Percentiles rank a stretch among this genome's conserved stretches.
Evolutionary conservation across 1,284 basidiomycete species (phyloP).

Genomic region (Trichosporon asahii): DNA sequence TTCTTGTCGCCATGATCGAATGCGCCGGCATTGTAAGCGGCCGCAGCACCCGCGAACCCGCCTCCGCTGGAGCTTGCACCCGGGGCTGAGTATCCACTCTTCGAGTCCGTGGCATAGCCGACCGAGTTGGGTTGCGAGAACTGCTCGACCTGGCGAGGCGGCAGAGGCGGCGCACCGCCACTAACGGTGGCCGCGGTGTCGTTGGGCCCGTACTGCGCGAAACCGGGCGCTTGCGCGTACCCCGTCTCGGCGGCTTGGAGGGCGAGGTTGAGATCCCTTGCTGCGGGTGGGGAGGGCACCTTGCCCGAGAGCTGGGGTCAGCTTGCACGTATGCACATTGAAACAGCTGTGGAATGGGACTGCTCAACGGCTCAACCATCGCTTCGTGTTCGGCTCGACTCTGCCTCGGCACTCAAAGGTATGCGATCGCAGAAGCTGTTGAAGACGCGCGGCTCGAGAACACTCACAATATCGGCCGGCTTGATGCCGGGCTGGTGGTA

Average conservation of each 20-base stretch:
- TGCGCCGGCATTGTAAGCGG: background rate
- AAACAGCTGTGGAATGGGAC: too few species aligned
- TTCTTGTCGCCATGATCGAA: background rate
- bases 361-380: background rate
- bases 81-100: background rate
- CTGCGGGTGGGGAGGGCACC: background rate
- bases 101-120: background rate
- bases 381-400: background rate
- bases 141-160: background rate
- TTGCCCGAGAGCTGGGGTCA: conserved; percentile 7
- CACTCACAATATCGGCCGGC: conserved; percentile 12
- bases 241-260: conserved; percentile 11
- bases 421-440: too few species aligned
- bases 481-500: conserved; percentile 14
- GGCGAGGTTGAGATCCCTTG: background rate
- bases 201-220: conserved; percentile 10
- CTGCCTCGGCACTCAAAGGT: background rate
- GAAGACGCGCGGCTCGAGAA: background rate
- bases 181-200: background rate
- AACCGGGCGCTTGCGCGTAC: background rate
- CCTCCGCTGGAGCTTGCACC: background rate
- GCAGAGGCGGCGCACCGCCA: background rate
- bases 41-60: background rate
- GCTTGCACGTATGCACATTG: background rate
- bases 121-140: background rate